phyloP scores from a whole-genome alignment of 495 filamentous ascomycete species.

The Cryomyces minteri region DNA sequence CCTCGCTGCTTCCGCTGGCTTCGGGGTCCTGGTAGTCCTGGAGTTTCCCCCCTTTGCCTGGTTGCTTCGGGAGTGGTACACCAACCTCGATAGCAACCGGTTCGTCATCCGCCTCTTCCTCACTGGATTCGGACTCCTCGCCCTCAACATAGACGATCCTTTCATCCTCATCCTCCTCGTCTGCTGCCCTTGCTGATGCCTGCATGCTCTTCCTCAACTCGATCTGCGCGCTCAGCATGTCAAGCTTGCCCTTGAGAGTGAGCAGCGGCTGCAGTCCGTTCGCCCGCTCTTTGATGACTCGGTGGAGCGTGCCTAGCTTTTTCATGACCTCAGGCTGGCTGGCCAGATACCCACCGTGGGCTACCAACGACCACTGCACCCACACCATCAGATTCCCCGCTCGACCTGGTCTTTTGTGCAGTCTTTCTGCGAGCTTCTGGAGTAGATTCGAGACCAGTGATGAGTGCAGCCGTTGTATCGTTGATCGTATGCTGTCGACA shows the following conservation, averaged over 20 bases:
- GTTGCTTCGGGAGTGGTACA: background rate
- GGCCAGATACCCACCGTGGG: conserved; percentile 82
- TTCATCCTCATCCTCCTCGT: conserved; percentile 47
- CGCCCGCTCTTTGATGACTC: conserved; percentile 71
- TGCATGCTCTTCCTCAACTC: conserved; percentile 51
- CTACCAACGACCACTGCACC: conserved; percentile 91
- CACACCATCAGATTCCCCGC: conserved; percentile 85
- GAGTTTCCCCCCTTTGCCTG: conserved; percentile 1
- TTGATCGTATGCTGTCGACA: conserved; percentile 55
- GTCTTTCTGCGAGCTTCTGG: conserved; percentile 65
- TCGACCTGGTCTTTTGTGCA: conserved; percentile 73
- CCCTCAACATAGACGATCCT: conserved; percentile 81
- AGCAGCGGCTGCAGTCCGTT: conserved; percentile 65
- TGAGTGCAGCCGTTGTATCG: conserved; percentile 78
- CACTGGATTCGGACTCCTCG: conserved; percentile 15
- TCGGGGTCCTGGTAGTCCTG: conserved; percentile 17
- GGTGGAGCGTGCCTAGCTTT: conserved; percentile 55
- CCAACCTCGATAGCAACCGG: conserved; percentile 1
- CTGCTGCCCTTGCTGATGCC: conserved; percentile 14
- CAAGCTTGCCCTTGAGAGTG: conserved; percentile 79
- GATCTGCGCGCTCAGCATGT: conserved; percentile 78
- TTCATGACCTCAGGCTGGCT: conserved; percentile 61
- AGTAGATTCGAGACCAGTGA: conserved; percentile 59
- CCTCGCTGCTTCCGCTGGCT: conserved; percentile 10
- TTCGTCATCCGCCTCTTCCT: conserved; percentile 20